Evolutionary conservation across 129 eudicot species (phyloP).

Genomic region (Erigeron canadensis): DNA sequence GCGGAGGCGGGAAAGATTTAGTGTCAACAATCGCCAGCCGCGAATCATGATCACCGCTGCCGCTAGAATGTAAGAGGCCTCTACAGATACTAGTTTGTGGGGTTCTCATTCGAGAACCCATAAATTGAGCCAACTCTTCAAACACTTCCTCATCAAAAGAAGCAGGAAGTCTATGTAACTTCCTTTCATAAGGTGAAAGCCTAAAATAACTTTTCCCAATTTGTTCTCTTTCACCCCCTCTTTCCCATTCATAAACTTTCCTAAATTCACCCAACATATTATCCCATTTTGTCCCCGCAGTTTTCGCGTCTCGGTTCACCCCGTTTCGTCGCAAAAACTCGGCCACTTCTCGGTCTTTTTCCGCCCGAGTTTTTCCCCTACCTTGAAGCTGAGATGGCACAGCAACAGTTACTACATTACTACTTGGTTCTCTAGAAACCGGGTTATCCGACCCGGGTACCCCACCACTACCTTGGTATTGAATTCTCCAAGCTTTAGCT

Average conservation of each 20-base stretch:
- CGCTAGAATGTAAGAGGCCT: slow-evolving; percentile 24
- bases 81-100: slow-evolving; percentile 24
- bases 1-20: slow-evolving; percentile 45
- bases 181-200: slow-evolving; percentile 66
- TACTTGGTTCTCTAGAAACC: background rate
- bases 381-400: slow-evolving; percentile 32
- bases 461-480: slow-evolving; percentile 52
- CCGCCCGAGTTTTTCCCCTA: slow-evolving; percentile 73
- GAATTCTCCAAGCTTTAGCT: slow-evolving; percentile 74
- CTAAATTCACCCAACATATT: slow-evolving; percentile 87
- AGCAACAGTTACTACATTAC: slow-evolving; percentile 2
- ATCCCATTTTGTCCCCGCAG: slow-evolving; percentile 86
- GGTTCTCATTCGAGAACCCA: slow-evolving; percentile 69
- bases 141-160: slow-evolving; percentile 81
- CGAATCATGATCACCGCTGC: slow-evolving; percentile 37
- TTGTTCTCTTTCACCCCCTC: slow-evolving; percentile 71
- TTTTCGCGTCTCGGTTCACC: slow-evolving; percentile 69
- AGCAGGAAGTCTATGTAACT: slow-evolving; percentile 62
- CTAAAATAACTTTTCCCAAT: slow-evolving; percentile 70
- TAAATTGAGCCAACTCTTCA: slow-evolving; percentile 70
- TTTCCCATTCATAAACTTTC: slow-evolving; percentile 76
- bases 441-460: slow-evolving; percentile 21
- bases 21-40: slow-evolving; percentile 30
- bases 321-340: slow-evolving; percentile 63
- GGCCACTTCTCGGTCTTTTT: slow-evolving; percentile 69